phyloP scores from a whole-genome alignment of 2,329 filamentous ascomycete species.

The Calonectria fujianensis region DNA sequence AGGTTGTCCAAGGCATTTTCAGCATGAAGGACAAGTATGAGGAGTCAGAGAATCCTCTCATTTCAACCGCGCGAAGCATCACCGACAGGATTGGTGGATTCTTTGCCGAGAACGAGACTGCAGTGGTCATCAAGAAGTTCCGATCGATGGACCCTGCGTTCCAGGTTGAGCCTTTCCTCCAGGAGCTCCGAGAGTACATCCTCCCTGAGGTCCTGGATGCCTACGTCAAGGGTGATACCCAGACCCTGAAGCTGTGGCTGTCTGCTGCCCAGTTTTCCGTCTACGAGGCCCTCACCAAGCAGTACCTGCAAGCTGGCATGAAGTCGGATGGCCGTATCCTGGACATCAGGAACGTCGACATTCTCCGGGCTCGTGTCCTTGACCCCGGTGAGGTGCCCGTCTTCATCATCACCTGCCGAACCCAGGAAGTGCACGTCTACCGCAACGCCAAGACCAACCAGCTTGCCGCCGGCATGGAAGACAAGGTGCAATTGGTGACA shows the following conservation, averaged over 20 bases:
- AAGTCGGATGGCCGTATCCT: conserved; percentile 96
- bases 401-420: conserved; percentile 97
- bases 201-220: conserved; percentile 97
- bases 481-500: conserved; percentile 98
- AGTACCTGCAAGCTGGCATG: conserved; percentile 94
- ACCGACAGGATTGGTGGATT: conserved; percentile 95
- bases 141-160: conserved; percentile 96
- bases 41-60: conserved; percentile 97
- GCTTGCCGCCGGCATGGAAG: conserved; percentile 97
- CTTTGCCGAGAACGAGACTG: conserved; percentile 98
- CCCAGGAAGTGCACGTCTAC: conserved; percentile 98
- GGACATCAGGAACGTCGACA: conserved; percentile 96
- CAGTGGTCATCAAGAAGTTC: conserved; percentile 98
- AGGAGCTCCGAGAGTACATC: conserved; percentile 98
- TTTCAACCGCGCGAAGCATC: conserved; percentile 94
- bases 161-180: conserved; percentile 94
- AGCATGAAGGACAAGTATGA: conserved; percentile 90
- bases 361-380: conserved; percentile 85
- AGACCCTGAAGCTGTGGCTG: conserved; percentile 94
- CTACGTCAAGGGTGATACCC: conserved; percentile 96
- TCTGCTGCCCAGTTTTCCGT: conserved; percentile 97
- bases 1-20: conserved; percentile 91
- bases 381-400: conserved; percentile 93
- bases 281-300: conserved; percentile 96
- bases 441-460: conserved; percentile 91